Conservation (phyloP, 1,284 basidiomycete species). For the Golubevia sp. region DNA sequence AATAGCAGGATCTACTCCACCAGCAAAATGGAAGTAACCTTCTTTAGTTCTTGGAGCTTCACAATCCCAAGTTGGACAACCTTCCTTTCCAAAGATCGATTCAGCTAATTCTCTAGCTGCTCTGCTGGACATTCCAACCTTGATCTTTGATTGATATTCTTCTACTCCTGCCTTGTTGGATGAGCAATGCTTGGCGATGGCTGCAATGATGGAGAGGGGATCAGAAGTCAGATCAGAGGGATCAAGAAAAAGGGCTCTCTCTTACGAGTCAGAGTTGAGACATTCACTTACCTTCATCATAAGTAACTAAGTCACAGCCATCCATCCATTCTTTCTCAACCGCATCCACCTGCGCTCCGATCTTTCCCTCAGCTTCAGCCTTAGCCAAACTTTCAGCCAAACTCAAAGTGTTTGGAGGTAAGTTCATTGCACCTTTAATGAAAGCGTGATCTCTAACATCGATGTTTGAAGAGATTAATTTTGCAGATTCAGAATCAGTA, state of each 20-base stretch:
- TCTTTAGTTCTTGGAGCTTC: slow-evolving; percentile 83
- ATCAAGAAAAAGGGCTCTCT: not conserved
- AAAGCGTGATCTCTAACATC: slow-evolving; percentile 72
- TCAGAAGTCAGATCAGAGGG: not conserved
- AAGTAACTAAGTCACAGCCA: slow-evolving; percentile 50
- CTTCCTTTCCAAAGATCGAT: too few relatives aligned
- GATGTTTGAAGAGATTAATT: slow-evolving; percentile 80
- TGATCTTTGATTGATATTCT: slow-evolving; percentile 20
- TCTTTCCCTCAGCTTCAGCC: slow-evolving; percentile 41
- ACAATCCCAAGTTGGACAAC: too few relatives aligned
- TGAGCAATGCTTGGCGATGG: slow-evolving; percentile 50
- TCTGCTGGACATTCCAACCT: not conserved
- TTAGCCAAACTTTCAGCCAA: slow-evolving; percentile 51
- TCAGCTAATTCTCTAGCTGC: too few relatives aligned
- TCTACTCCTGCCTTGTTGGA: slow-evolving; percentile 39
- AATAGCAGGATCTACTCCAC: slow-evolving; percentile 83
- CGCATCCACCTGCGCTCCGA: slow-evolving; percentile 42
- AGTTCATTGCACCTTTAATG: slow-evolving; percentile 56
- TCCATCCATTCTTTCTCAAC: slow-evolving; percentile 60
- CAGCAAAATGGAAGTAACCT: slow-evolving; percentile 86
- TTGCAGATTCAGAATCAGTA: slow-evolving; percentile 88
- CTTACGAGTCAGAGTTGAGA: not conserved
- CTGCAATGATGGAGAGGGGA: slow-evolving; percentile 3
- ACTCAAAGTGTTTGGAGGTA: slow-evolving; percentile 35
- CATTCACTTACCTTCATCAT: slow-evolving; percentile 34